Evolutionary conservation across 768 basidiomycete genomes (phyloP).

Genomic region (Multifurca ochricompacta): DNA sequence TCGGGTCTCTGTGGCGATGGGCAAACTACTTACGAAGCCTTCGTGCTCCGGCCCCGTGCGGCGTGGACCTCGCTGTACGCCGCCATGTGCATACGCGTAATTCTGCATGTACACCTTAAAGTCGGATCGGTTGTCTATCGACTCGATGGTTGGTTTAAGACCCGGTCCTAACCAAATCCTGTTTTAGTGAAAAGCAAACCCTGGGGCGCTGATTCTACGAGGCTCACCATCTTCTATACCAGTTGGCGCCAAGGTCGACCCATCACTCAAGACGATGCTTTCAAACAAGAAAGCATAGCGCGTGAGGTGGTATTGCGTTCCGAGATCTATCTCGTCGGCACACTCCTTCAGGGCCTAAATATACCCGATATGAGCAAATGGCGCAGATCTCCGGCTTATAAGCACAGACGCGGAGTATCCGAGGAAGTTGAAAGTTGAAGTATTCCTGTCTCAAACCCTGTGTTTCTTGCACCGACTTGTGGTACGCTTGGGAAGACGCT

Average conservation of each 20-base stretch:
- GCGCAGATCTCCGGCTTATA: neutral
- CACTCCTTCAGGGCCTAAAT: conserved; percentile 84
- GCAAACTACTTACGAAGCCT: conserved; percentile 72
- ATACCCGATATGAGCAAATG: neutral
- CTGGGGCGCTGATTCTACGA: neutral
- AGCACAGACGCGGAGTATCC: conserved; percentile 74
- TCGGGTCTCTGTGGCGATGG: conserved; percentile 22
- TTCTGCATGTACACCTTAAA: conserved; percentile 98
- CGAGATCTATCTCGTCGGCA: conserved; percentile 91
- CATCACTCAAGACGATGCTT: conserved; percentile 83
- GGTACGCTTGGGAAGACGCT: conserved; percentile 75
- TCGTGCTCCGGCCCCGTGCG: conserved; percentile 88
- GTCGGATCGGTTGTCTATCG: conserved; percentile 90
- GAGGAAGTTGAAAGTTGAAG: conserved; percentile 94
- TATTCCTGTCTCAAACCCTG: conserved; percentile 93
- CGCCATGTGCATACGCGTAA: conserved; percentile 84
- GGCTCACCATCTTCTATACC: conserved; percentile 52
- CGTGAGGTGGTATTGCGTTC: conserved; percentile 95
- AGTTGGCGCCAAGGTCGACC: conserved; percentile 68
- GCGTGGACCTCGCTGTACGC: conserved; percentile 59
- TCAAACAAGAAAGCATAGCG: conserved; percentile 94
- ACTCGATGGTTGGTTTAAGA: conserved; percentile 79
- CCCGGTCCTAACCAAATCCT: conserved; percentile 44
- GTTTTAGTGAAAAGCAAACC: neutral
- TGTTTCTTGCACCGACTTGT: conserved; percentile 84